Base-by-base conservation (phyloP, 495 filamentous ascomycete species). In the Neurospora sp. region DNA sequence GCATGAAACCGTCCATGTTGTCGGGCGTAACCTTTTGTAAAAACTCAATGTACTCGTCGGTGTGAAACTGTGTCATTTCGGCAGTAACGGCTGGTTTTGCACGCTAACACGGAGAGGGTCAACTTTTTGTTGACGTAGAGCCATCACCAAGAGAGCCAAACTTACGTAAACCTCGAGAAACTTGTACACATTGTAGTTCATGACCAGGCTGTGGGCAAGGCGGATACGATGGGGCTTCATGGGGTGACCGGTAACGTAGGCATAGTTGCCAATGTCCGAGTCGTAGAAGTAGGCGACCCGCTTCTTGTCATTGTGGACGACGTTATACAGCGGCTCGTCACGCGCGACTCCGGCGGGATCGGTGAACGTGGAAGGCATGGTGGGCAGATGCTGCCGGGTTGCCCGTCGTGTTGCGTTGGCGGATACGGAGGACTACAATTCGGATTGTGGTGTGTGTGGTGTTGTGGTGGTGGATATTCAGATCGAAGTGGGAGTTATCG, bases 11-110 rank as follows among this genome's bases (percentile, higher is more conserved):
- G 73, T 99, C 96, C 96, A 99, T 99, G 78, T 99, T 99, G 80
- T 98, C 96, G 6, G 96, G 96, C 0, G 96, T 98, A 31, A 99
- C 96, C 75, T 94, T 94, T 70, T 93, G 91, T 22, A 99, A 84
- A 81, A 99, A 99, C 71, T 99, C 96, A 77, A 99, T 94, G 81
- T 99, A 99, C 82, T 99, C 96, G 80, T 99, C 96, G 8, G 96
- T 98, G 81, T 99, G 96, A 79, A 98, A 99, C 80, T 98, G 96
- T 71, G 96, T 98, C 96, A 99, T 99, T 79, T 99, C 96, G 75
- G 92, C 91, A 72, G 93, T 94, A 38, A 93, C 95, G 17, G 96
- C 96, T 10, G 96, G 96, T 85, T 99, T 99, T 53, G 96, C 96
- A 76, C 96, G 93, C 94, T 98, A 73, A 41, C 31, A 16, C 9